Conservation (phyloP, 1,284 basidiomycete genomes). For the Papiliotrema terrestris region DNA sequence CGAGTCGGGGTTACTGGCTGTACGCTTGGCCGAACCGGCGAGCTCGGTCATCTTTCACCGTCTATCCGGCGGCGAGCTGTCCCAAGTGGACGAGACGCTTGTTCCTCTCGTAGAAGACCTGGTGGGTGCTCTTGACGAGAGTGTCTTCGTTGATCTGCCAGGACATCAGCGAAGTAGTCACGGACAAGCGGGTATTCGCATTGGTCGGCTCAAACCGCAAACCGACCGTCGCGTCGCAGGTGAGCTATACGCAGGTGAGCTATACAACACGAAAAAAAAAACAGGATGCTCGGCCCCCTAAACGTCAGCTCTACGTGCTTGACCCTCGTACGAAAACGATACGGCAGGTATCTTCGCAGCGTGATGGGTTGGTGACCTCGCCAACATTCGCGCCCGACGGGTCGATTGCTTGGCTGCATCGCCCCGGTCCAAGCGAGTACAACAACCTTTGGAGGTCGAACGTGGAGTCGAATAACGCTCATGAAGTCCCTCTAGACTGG, state of each 20-base stretch:
- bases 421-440: conserved; percentile 5
- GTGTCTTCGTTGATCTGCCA: background rate
- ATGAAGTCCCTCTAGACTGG: conserved; percentile 9
- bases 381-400: conserved; percentile 7
- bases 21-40: background rate
- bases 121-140: background rate
- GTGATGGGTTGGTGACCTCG: conserved; percentile 4
- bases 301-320: conserved; percentile 6
- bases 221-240: background rate
- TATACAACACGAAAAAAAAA: background rate
- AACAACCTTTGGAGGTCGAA: conserved; percentile 12
- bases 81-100: background rate
- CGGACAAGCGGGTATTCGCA: background rate
- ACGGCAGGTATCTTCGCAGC: background rate
- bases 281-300: background rate
- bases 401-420: conserved; percentile 17
- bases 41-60: background rate
- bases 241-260: background rate
- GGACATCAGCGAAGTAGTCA: background rate
- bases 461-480: background rate
- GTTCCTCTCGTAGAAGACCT: background rate
- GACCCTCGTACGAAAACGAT: background rate
- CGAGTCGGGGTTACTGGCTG: background rate
- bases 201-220: background rate
- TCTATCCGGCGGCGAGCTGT: background rate